phyloP scores from a whole-genome alignment of 257 asterid species.

The Vinca minor region DNA sequence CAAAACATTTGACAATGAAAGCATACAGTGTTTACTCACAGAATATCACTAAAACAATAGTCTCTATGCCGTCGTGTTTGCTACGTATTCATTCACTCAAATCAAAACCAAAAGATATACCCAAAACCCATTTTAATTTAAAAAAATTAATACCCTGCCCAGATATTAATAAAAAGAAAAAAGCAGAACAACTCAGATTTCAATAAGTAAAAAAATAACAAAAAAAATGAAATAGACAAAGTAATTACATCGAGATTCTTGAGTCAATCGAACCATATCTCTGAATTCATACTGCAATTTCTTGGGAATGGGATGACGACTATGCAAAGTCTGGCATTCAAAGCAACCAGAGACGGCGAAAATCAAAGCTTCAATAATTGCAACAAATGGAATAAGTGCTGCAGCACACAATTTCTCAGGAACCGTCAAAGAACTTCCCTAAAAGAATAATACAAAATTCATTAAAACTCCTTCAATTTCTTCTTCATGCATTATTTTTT shows the following conservation, averaged over 20 bases:
- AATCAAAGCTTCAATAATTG: slow-evolving; percentile 42
- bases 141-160: too few species aligned
- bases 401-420: slow-evolving; percentile 49
- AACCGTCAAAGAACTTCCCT: slow-evolving; percentile 35
- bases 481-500: background rate
- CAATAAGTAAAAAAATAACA: background rate
- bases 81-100: too few species aligned
- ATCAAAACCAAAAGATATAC: too few species aligned
- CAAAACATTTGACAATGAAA: too few species aligned
- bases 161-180: too few species aligned
- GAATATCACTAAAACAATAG: too few species aligned
- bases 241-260: slow-evolving; percentile 57
- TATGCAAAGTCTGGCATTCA: slow-evolving; percentile 19
- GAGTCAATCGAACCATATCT: slow-evolving; percentile 43
- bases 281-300: slow-evolving; percentile 20
- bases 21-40: too few species aligned
- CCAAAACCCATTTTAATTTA: too few species aligned
- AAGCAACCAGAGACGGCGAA: slow-evolving; percentile 47
- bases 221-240: slow-evolving; percentile 2
- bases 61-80: too few species aligned
- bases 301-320: too few species aligned
- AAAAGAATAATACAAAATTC: slow-evolving; percentile 11
- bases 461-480: background rate
- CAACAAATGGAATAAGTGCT: slow-evolving; percentile 39
- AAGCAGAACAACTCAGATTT: background rate